Percentiles rank a stretch among this genome's conserved stretches.
These are phyloP conservation scores for Knoxia roxburghii DNA, from an alignment of 257 asterid species.

Conservation along the genomic window DNA sequence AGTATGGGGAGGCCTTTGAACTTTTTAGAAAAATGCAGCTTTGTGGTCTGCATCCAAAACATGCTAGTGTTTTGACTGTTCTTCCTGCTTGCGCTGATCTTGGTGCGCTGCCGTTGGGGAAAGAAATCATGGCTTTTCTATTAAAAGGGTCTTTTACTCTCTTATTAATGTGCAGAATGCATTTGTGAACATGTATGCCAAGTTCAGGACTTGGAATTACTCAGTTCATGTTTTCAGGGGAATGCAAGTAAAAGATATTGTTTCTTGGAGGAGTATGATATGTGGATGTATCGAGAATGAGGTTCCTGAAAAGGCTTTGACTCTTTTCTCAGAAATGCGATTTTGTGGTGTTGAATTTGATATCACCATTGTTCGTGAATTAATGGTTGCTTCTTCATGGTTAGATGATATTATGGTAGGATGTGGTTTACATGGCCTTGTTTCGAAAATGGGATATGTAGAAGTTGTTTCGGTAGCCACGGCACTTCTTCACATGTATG, in stretches of 20 bases:
- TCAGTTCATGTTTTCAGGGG: slow-evolving; percentile 41
- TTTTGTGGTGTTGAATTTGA: slow-evolving; percentile 38
- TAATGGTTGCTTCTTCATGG: slow-evolving; percentile 44
- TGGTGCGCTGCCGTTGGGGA: slow-evolving; percentile 43
- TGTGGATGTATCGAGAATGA: slow-evolving; percentile 45
- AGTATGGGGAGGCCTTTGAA: slow-evolving; percentile 42
- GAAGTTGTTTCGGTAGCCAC: slow-evolving; percentile 40
- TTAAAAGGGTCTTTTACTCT: slow-evolving; percentile 30
- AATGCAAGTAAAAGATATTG: slow-evolving; percentile 51
- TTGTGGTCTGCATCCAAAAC: slow-evolving; percentile 47
- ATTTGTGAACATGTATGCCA: slow-evolving; percentile 57
- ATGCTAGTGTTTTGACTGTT: slow-evolving; percentile 47
- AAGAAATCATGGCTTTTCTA: slow-evolving; percentile 59
- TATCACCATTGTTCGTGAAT: slow-evolving; percentile 40
- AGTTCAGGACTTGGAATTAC: slow-evolving; percentile 43
- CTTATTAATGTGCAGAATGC: slow-evolving; percentile 46
- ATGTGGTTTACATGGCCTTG: slow-evolving; percentile 48
- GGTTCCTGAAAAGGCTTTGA: slow-evolving; percentile 35
- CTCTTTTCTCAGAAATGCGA: slow-evolving; percentile 43
- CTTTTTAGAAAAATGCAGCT: slow-evolving; percentile 44
- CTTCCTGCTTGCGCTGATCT: slow-evolving; percentile 69
- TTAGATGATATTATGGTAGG: slow-evolving; percentile 29
- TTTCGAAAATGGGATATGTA: slow-evolving; percentile 47
- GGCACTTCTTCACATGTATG: slow-evolving; percentile 58
- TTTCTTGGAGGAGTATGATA: slow-evolving; percentile 74